phyloP scores from a whole-genome alignment of 1,139 yeast species.

The Blastobotrys capitulatus region DNA sequence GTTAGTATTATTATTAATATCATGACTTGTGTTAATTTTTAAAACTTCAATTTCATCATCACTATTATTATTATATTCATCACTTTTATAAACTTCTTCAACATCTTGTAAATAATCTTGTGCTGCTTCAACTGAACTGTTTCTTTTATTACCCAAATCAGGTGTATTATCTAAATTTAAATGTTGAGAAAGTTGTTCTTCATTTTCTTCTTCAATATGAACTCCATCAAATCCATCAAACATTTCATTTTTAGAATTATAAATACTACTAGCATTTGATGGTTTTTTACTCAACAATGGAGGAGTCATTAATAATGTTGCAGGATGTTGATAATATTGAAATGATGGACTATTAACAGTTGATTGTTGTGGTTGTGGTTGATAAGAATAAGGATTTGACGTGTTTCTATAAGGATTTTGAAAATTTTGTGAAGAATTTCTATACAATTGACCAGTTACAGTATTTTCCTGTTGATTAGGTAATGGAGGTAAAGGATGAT shows the following conservation, averaged over 20 bases:
- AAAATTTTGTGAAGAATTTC: not conserved
- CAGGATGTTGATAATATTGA: constrained; percentile 12
- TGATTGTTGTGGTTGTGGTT: not conserved
- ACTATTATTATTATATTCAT: not conserved
- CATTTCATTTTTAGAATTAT: not conserved
- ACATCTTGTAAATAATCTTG: not conserved
- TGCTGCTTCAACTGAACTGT: not conserved
- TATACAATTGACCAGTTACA: not conserved
- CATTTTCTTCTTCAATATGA: constrained; percentile 14
- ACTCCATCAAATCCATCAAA: constrained; percentile 26
- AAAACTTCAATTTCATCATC: not conserved
- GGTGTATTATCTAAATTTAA: not conserved
- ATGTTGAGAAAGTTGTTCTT: not conserved
- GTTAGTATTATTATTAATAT: not conserved
- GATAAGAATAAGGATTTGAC: not conserved
- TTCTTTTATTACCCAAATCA: not conserved
- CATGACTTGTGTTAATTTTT: not conserved
- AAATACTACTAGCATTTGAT: not conserved
- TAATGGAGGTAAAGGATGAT: not conserved
- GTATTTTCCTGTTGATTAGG: not conserved
- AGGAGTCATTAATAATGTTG: constrained; percentile 18
- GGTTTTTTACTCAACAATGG: constrained; percentile 16
- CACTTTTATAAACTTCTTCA: not conserved
- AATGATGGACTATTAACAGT: not conserved
- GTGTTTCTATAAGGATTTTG: not conserved